Evolutionary conservation across 768 basidiomycete species (phyloP), one percentile per base, ranked within the genome.

Genomic region (Tylopilus vinaceipallidus): DNA sequence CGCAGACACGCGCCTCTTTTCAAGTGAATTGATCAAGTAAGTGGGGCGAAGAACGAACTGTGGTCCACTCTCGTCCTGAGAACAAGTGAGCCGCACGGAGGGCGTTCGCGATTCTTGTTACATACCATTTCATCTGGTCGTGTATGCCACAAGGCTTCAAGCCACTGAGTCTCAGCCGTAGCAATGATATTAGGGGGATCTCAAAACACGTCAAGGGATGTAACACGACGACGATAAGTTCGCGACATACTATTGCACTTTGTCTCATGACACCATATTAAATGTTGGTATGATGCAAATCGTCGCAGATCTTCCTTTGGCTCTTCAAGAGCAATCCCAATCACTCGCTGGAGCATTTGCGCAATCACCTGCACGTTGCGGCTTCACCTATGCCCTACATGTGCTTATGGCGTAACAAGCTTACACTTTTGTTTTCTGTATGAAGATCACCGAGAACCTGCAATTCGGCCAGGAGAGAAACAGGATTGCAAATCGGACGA

Each of bases 261-360:
- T 24, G 76, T 71, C 40, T 68, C 17, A 64, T 50, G 9, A 68
- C 52, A 47, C 86, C 84, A 86, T 26, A 75, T 34, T n/a, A 81
- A 63, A 53, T 83, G 83, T 53, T 80, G 81, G 57, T 83, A 82
- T 1, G 73, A 61, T 12, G 77, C 67, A 30, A 85, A 64, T 47
- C 75, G 77, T 20, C 66, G 52, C 10, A 87, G 59, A 4, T 80
- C 60, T 35, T 62, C 57, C 13, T 54, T 44, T 7, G 63, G 61
- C 33, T 69, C 63, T 10, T 67, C 60, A 30, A 71, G 71, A 23
- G 74, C 71, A 10, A 73, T 46, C 20, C 68, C 59, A 32, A 81
- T 63, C 29, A 84, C 65, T 17, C 70, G 67, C 24, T 70, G 64
- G 2, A 73, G 55, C 5, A 55, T 33, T 46, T 58, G 51, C 7